phyloP scores from a whole-genome alignment of 1,139 yeast genomes.

The Geotrichum reessii region DNA sequence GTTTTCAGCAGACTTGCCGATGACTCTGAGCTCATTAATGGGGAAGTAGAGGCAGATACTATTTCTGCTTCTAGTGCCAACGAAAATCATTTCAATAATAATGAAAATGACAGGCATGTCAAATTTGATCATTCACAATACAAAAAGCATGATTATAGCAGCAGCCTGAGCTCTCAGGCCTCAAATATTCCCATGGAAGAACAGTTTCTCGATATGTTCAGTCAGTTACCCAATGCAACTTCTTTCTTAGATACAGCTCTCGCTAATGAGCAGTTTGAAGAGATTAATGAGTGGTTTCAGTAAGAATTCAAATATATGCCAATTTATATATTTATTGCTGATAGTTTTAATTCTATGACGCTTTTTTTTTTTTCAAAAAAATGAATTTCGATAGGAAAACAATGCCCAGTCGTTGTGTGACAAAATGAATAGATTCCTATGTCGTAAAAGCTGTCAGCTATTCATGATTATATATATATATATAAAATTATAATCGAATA shows the following conservation, averaged over 20 bases:
- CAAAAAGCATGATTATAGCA: not conserved
- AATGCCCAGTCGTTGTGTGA: not conserved
- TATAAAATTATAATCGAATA: too few species aligned
- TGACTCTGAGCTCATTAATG: slow-evolving; percentile 11
- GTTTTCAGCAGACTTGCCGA: slow-evolving; percentile 30
- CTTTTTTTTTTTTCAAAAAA: too few species aligned
- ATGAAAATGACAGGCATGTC: not conserved
- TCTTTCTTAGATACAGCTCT: slow-evolving; percentile 35
- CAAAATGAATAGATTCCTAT: not conserved
- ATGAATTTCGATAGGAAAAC: too few species aligned
- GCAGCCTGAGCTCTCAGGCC: not conserved
- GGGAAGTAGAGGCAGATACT: not conserved
- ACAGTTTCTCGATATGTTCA: slow-evolving; percentile 34
- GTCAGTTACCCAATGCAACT: slow-evolving; percentile 37
- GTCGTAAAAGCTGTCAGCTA: too few species aligned
- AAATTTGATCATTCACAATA: not conserved
- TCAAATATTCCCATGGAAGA: slow-evolving; percentile 26
- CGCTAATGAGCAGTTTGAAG: slow-evolving; percentile 28
- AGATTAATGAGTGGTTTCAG: slow-evolving; percentile 17
- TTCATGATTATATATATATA: too few species aligned
- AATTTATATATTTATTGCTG: not conserved
- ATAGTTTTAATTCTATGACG: not conserved
- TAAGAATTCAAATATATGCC: not conserved
- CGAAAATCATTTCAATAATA: not conserved
- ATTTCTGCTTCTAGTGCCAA: not conserved